Evolutionary conservation across 768 basidiomycete species (phyloP).

Genomic region (Tulasnella sp.): DNA sequence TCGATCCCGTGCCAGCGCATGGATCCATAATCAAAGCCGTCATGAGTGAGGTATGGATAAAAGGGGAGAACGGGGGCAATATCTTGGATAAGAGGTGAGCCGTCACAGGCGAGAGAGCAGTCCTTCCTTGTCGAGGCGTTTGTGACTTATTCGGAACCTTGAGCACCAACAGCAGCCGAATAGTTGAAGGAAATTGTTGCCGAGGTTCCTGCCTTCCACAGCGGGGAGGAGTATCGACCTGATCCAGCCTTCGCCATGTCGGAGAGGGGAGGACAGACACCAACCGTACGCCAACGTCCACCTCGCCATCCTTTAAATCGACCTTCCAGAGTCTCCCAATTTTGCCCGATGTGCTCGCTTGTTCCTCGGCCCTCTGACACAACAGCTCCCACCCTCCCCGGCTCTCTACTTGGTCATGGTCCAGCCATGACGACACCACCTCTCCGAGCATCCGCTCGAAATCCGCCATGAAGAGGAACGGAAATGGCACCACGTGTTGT

Average conservation of each 20-base stretch:
- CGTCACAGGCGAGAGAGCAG: slow-evolving; percentile 6
- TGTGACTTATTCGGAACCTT: not conserved
- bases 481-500: slow-evolving; percentile 11
- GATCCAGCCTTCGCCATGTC: not conserved
- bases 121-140: not conserved
- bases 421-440: slow-evolving; percentile 4
- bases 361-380: not conserved
- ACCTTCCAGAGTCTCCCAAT: slow-evolving; percentile 11
- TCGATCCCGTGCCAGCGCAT: slow-evolving; percentile 6
- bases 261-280: not conserved
- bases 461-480: not conserved
- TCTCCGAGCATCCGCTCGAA: slow-evolving; percentile 1
- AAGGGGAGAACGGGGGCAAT: not conserved
- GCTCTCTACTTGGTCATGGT: not conserved
- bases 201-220: not conserved
- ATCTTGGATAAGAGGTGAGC: not conserved
- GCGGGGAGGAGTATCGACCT: not conserved
- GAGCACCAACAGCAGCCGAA: not conserved
- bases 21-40: slow-evolving; percentile 3
- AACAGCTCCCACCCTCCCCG: not conserved
- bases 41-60: not conserved
- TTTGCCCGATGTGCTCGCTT: not conserved
- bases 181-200: slow-evolving; percentile 3
- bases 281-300: slow-evolving; percentile 5
- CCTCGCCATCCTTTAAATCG: slow-evolving; percentile 5